These are phyloP conservation scores for Tolypocladium ovalisporum DNA, from an alignment of 2,329 filamentous ascomycete genomes.

Conservation along the genomic window DNA sequence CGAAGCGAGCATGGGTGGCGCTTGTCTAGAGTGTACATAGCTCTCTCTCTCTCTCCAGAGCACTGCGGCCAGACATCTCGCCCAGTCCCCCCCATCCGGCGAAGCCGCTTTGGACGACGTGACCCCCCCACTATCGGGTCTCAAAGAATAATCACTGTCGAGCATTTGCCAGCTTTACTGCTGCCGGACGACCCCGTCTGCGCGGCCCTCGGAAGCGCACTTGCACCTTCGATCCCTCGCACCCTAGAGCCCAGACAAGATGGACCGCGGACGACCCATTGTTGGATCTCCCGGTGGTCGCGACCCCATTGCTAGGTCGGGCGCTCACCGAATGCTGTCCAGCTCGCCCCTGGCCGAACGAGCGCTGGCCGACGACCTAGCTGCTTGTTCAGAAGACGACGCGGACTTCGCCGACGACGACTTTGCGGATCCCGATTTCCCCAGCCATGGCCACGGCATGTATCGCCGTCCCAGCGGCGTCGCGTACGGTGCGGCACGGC, in stretches of 20 bases:
- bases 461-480: slow-evolving; percentile 74
- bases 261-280: slow-evolving; percentile 3
- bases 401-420: slow-evolving; percentile 18
- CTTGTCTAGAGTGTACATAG: neutral
- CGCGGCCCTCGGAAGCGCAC: neutral
- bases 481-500: slow-evolving; percentile 59
- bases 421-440: slow-evolving; percentile 23
- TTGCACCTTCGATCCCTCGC: neutral
- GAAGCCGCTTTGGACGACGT: neutral
- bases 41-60: neutral
- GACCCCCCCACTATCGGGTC: neutral
- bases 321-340: slow-evolving; percentile 31
- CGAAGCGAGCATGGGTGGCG: neutral
- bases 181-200: neutral
- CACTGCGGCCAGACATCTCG: neutral
- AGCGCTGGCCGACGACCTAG: slow-evolving; percentile 55
- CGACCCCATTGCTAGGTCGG: neutral
- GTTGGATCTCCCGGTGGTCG: neutral
- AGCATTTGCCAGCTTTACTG: neutral
- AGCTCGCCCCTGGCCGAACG: slow-evolving; percentile 57
- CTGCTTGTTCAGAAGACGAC: slow-evolving; percentile 50
- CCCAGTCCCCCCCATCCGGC: neutral
- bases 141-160: neutral
- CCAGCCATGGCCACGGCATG: slow-evolving; percentile 30
- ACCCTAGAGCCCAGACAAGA: neutral